These are phyloP conservation scores for Diospyros kaki DNA, from an alignment of 148 eudicot genomes.

Conservation along the genomic window DNA sequence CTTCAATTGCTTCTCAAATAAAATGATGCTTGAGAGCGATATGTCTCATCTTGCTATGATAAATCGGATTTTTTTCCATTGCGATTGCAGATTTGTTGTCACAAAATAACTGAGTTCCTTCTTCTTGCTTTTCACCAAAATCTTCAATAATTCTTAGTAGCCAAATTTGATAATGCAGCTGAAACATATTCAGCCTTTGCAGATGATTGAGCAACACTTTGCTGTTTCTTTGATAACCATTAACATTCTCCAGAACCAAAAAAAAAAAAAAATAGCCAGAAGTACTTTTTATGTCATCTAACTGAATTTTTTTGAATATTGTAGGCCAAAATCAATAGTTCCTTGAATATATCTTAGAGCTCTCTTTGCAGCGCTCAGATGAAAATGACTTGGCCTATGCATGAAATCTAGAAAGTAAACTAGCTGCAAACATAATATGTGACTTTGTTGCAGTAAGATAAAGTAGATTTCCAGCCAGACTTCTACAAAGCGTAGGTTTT, in stretches of 20 bases:
- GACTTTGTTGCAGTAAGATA: neutral
- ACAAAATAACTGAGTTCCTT: no score
- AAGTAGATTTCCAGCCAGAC: neutral
- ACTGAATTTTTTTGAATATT: neutral
- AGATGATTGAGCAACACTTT: neutral
- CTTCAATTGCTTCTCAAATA: no score
- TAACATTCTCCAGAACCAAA: neutral
- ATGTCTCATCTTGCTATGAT: no score
- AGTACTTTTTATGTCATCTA: neutral
- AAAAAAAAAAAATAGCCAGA: neutral
- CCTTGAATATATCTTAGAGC: neutral
- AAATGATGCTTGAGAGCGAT: no score
- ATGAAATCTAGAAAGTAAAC: neutral
- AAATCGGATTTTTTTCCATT: no score
- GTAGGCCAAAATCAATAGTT: neutral
- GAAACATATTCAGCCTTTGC: neutral
- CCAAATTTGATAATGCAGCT: neutral
- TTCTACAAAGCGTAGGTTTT: neutral
- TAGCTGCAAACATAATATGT: neutral
- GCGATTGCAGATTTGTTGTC: no score
- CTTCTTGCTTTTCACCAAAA: neutral
- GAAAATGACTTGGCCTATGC: neutral
- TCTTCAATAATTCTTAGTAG: neutral
- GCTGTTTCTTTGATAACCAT: neutral
- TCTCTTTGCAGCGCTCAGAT: neutral